Evolutionary conservation across 768 basidiomycete species (phyloP).

Genomic region (Pleurotus tuber-regium): DNA sequence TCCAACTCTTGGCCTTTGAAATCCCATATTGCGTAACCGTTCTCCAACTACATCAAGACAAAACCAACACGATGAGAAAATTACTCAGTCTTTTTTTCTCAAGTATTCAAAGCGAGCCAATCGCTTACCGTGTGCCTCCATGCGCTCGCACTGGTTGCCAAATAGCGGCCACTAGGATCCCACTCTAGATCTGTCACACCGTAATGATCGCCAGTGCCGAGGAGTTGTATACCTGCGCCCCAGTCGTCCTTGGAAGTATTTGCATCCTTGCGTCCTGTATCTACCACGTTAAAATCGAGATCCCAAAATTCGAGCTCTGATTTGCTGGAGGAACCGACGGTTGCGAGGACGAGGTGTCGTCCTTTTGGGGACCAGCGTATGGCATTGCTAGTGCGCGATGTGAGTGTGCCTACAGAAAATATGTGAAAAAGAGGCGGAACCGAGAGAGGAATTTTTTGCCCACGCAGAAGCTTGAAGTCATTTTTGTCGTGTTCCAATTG

Average conservation of each 20-base stretch:
- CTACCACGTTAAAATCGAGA: slow-evolving; percentile 78
- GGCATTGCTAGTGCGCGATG: slow-evolving; percentile 85
- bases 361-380: slow-evolving; percentile 97
- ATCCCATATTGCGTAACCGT: slow-evolving; percentile 96
- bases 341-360: slow-evolving; percentile 93
- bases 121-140: slow-evolving; percentile 87
- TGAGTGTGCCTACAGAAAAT: slow-evolving; percentile 57
- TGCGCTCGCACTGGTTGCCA: slow-evolving; percentile 90
- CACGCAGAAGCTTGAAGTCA: slow-evolving; percentile 89
- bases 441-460: slow-evolving; percentile 23
- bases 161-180: slow-evolving; percentile 94
- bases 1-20: slow-evolving; percentile 96
- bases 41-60: slow-evolving; percentile 68
- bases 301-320: slow-evolving; percentile 99
- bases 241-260: slow-evolving; percentile 66
- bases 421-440: slow-evolving; percentile 9
- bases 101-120: slow-evolving; percentile 7
- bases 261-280: slow-evolving; percentile 47
- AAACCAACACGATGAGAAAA: slow-evolving; percentile 11
- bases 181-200: slow-evolving; percentile 97
- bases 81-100: not conserved
- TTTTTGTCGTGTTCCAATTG: slow-evolving; percentile 90
- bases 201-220: slow-evolving; percentile 90
- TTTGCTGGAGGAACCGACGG: slow-evolving; percentile 91
- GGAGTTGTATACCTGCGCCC: slow-evolving; percentile 81